These are phyloP conservation scores for Jacaranda mimosifolia DNA, from an alignment of 257 asterid genomes.

Conservation along the genomic window DNA sequence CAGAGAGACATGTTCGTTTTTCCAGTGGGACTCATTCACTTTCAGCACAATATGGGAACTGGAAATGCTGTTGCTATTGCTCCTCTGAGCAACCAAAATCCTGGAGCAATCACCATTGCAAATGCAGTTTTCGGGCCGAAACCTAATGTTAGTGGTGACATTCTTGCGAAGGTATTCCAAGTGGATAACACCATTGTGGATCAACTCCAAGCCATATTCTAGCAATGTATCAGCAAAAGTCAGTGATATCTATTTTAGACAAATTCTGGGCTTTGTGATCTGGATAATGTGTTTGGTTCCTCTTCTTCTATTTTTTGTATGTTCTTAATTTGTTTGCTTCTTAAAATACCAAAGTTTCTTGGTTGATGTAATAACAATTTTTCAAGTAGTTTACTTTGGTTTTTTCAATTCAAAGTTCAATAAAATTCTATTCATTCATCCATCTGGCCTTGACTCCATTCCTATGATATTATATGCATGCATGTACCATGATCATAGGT, in stretches of 20 bases:
- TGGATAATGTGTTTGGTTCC: background rate
- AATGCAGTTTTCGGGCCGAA: conserved; percentile 38
- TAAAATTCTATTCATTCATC: too few species aligned
- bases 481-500: too few species aligned
- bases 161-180: conserved; percentile 42
- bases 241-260: background rate
- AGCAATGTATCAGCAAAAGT: background rate
- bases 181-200: conserved; percentile 35
- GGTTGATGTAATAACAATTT: background rate
- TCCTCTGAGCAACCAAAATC: conserved; percentile 38
- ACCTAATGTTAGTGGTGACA: conserved; percentile 24
- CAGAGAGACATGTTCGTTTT: conserved; percentile 34
- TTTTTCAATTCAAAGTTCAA: too few species aligned
- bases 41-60: conserved; percentile 36
- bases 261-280: background rate
- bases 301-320: background rate
- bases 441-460: too few species aligned
- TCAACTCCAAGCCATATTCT: conserved; percentile 34
- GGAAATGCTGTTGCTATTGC: conserved; percentile 33
- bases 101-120: conserved; percentile 3
- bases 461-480: too few species aligned
- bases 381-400: background rate
- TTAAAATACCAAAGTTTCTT: background rate
- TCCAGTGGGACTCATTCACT: conserved; percentile 34
- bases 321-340: background rate